Evolutionary conservation across 805 yeast genomes (phyloP).

Genomic region (Metschnikowia proteae): DNA sequence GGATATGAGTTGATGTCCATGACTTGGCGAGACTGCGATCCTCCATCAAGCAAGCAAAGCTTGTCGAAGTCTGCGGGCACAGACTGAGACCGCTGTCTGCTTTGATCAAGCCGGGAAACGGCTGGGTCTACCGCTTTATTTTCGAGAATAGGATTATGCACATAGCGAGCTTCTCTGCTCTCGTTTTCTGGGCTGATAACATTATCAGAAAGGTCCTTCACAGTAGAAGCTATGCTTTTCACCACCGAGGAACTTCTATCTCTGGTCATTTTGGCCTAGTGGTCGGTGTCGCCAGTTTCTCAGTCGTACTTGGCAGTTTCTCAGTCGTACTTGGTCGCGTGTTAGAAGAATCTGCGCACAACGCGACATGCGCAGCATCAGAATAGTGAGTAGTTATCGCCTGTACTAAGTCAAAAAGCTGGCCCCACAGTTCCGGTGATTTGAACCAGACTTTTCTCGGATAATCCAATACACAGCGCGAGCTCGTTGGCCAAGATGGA

Average conservation of each 20-base stretch:
- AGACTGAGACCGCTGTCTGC: neutral
- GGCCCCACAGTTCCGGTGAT: too few species aligned
- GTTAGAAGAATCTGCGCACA: slow-evolving; percentile 4
- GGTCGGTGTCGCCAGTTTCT: neutral
- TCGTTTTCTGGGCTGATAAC: slow-evolving; percentile 19
- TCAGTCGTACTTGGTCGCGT: slow-evolving; percentile 2
- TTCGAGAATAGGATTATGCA: slow-evolving; percentile 14
- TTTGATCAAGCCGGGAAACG: neutral
- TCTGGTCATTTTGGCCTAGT: slow-evolving; percentile 30
- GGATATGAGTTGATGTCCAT: slow-evolving; percentile 25
- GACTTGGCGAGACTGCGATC: neutral
- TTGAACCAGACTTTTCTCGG: too few species aligned
- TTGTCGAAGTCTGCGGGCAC: neutral
- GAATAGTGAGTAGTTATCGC: neutral
- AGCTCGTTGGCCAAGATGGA: slow-evolving; percentile 3
- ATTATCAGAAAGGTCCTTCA: slow-evolving; percentile 38
- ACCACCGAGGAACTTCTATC: slow-evolving; percentile 62
- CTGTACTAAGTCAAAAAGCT: neutral
- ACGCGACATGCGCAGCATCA: slow-evolving; percentile 1
- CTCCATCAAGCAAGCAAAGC: neutral
- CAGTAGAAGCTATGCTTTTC: slow-evolving; percentile 53
- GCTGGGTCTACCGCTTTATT: neutral
- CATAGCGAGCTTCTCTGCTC: slow-evolving; percentile 14
- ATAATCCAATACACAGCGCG: too few species aligned
- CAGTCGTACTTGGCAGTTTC: neutral